A percentile compares a stretch with the other conserved stretches of the same genome.
Conservation (phyloP, 768 basidiomycete genomes). For the Chiua virens region DNA sequence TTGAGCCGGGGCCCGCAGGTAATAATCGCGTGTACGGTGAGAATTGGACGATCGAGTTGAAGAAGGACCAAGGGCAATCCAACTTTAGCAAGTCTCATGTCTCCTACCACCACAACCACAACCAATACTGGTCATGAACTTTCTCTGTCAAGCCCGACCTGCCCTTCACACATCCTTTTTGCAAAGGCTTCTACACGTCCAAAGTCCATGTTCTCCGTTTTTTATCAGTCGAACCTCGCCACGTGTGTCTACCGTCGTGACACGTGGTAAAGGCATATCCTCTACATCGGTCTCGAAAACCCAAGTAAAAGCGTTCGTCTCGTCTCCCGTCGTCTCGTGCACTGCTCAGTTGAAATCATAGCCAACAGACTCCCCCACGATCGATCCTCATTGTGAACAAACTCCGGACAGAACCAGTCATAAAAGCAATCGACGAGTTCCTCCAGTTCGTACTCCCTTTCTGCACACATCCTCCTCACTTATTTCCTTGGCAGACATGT, state of each 20-base stretch:
- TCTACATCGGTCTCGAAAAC: conserved; percentile 7
- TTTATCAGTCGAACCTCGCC: not conserved
- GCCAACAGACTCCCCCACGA: conserved; percentile 44
- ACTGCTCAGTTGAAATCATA: conserved; percentile 28
- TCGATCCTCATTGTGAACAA: conserved; percentile 80
- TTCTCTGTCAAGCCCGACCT: conserved; percentile 18
- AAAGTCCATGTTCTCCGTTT: conserved; percentile 2
- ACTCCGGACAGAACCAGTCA: conserved; percentile 72
- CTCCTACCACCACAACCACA: not conserved
- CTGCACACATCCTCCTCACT: not conserved
- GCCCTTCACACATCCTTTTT: conserved; percentile 23
- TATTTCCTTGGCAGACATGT: conserved; percentile 47
- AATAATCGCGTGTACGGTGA: too few relatives aligned
- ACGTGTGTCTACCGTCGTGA: not conserved
- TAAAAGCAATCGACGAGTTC: conserved; percentile 72
- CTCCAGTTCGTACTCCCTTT: conserved; percentile 50
- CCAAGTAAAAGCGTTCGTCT: conserved; percentile 21
- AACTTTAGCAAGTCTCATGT: conserved; percentile 11
- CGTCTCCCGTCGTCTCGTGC: conserved; percentile 3
- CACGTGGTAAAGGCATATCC: conserved; percentile 14
- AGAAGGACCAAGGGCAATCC: conserved; percentile 1
- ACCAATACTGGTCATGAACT: conserved; percentile 16
- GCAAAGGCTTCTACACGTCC: conserved; percentile 5
- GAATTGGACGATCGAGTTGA: too few relatives aligned
- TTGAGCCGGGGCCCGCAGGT: too few relatives aligned